phyloP scores from a whole-genome alignment of 1,284 basidiomycete genomes.

The Mycena citricolor region DNA sequence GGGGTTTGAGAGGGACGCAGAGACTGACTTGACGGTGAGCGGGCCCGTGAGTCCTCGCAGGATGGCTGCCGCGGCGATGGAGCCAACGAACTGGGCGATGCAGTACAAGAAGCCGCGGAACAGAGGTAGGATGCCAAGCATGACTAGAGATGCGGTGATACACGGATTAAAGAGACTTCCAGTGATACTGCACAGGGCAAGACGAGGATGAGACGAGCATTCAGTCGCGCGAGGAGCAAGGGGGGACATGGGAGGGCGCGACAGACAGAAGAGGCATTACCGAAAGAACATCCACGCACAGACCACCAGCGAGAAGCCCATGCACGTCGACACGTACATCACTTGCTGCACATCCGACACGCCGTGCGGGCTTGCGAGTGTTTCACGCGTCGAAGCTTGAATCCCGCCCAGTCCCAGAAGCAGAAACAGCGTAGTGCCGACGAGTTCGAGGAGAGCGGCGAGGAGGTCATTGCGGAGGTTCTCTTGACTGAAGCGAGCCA shows the following conservation, averaged over 20 bases:
- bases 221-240: no score
- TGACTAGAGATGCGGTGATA: slow-evolving; percentile 60
- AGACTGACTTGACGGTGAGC: slow-evolving; percentile 54
- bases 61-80: slow-evolving; percentile 61
- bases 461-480: slow-evolving; percentile 37
- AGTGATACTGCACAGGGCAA: slow-evolving; percentile 41
- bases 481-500: not conserved
- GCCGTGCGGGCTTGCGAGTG: slow-evolving; percentile 28
- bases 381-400: slow-evolving; percentile 46
- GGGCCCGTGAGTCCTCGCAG: slow-evolving; percentile 58
- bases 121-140: slow-evolving; percentile 60
- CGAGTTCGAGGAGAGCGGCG: slow-evolving; percentile 53
- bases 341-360: slow-evolving; percentile 41
- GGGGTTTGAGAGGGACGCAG: slow-evolving; percentile 10
- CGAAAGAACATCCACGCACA: slow-evolving; percentile 77
- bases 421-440: slow-evolving; percentile 62
- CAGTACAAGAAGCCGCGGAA: slow-evolving; percentile 63
- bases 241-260: no score
- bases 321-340: slow-evolving; percentile 60
- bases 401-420: slow-evolving; percentile 60
- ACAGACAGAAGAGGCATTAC: not conserved
- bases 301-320: slow-evolving; percentile 68
- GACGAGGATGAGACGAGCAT: no score
- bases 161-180: slow-evolving; percentile 74
- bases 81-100: slow-evolving; percentile 63